These are phyloP conservation scores for Psilocybe cubensis DNA, from an alignment of 768 basidiomycete species.

Conservation along the genomic window DNA sequence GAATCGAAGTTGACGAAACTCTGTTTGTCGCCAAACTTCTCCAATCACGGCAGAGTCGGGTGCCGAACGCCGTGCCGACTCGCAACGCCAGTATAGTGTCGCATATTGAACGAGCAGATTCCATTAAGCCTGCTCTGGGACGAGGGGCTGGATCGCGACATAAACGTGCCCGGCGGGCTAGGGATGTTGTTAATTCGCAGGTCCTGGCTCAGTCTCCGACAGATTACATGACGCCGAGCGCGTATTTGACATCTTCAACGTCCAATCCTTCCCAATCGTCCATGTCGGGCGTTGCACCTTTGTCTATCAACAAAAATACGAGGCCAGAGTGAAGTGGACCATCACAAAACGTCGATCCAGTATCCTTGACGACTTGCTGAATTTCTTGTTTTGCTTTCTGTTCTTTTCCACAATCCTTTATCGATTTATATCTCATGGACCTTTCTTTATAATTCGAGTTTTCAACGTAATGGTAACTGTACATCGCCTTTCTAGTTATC, in stretches of 20 bases:
- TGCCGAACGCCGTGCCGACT: conserved; percentile 1
- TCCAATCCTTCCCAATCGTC: neutral
- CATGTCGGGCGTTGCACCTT: neutral
- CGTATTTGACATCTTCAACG: neutral
- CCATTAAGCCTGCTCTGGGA: conserved; percentile 15
- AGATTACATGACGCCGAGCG: neutral
- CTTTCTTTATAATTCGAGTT: too few relatives aligned
- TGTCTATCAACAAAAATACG: neutral
- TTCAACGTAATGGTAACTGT: too few relatives aligned
- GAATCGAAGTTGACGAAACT: conserved; percentile 1
- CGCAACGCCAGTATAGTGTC: conserved; percentile 19
- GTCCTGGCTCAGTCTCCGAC: neutral
- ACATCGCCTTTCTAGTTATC: too few relatives aligned
- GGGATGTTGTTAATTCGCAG: neutral
- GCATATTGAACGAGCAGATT: conserved; percentile 22
- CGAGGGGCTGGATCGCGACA: neutral
- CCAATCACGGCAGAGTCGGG: conserved; percentile 11
- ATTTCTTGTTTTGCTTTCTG: too few relatives aligned
- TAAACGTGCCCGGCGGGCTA: neutral
- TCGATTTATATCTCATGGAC: too few relatives aligned
- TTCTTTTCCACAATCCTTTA: too few relatives aligned
- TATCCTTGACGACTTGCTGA: neutral
- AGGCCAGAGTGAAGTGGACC: neutral
- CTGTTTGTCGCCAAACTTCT: conserved; percentile 17
- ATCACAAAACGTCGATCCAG: neutral